These are phyloP conservation scores for Aaosphaeria arxii DNA, from an alignment of 2,329 filamentous ascomycete species.

Conservation along the genomic window DNA sequence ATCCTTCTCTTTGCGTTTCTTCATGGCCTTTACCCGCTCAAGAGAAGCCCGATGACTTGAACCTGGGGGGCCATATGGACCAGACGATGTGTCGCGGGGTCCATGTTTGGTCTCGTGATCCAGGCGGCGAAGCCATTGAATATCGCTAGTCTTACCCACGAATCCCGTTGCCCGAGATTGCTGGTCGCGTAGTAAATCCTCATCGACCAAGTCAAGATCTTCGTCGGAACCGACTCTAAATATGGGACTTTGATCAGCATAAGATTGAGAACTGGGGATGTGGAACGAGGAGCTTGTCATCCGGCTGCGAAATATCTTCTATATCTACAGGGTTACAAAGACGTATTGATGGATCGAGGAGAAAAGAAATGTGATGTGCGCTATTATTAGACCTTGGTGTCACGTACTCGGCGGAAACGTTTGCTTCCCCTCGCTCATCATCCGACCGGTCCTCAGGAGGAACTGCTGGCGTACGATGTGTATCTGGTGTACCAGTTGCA, in stretches of 20 bases:
- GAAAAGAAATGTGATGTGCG: no score
- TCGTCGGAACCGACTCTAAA: constrained; percentile 15
- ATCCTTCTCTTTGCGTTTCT: constrained; percentile 7
- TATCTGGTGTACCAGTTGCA: constrained; percentile 10
- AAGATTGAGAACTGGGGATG: neutral
- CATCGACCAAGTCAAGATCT: constrained; percentile 19
- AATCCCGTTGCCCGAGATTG: constrained; percentile 23
- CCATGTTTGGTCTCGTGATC: neutral
- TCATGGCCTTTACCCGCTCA: constrained; percentile 9
- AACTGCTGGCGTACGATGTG: constrained; percentile 1
- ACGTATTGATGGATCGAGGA: neutral
- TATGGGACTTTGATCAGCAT: neutral
- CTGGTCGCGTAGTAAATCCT: constrained; percentile 19
- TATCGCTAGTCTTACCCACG: constrained; percentile 19
- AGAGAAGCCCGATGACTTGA: constrained; percentile 8
- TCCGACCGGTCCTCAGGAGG: neutral
- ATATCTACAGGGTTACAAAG: neutral
- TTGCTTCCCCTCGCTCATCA: constrained; percentile 13
- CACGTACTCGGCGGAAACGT: constrained; percentile 14
- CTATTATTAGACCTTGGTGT: no score
- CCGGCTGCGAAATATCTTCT: no score
- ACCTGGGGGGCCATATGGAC: constrained; percentile 18
- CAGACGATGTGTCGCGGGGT: neutral
- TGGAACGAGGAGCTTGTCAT: neutral
- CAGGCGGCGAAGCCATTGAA: constrained; percentile 19